Conservation (phyloP, 257 asterid species). For the Solanum acaule region DNA sequence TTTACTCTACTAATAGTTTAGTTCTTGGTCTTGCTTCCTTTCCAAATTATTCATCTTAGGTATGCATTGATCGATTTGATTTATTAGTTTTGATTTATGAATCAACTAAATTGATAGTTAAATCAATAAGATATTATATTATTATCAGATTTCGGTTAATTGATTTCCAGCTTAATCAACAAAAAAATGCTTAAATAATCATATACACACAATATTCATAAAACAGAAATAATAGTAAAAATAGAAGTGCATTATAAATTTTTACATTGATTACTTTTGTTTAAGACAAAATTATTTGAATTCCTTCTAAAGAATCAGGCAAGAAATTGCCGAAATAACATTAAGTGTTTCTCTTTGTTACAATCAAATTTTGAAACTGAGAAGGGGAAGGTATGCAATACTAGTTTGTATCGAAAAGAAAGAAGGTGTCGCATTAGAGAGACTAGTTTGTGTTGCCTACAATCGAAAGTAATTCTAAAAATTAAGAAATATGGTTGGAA, state of each 20-base stretch:
- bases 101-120: too few relatives aligned
- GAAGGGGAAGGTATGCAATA: background rate
- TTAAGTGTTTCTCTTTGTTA: background rate
- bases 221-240: too few relatives aligned
- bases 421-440: background rate
- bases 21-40: background rate
- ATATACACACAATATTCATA: too few relatives aligned
- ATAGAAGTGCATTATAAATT: too few relatives aligned
- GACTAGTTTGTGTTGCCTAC: background rate
- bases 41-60: background rate
- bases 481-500: background rate
- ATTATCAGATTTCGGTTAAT: too few relatives aligned
- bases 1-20: background rate
- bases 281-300: background rate
- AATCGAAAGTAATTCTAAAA: background rate
- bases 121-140: too few relatives aligned
- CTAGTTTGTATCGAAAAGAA: background rate
- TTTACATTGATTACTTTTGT: background rate
- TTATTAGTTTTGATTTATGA: too few relatives aligned
- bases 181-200: background rate
- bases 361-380: background rate
- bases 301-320: background rate
- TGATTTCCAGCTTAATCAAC: background rate
- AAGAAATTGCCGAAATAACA: too few relatives aligned
- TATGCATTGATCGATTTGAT: background rate